Percentiles rank a stretch among this genome's conserved stretches.
Conservation (phyloP, 768 basidiomycete genomes). For the Thelephora ganbajun region DNA sequence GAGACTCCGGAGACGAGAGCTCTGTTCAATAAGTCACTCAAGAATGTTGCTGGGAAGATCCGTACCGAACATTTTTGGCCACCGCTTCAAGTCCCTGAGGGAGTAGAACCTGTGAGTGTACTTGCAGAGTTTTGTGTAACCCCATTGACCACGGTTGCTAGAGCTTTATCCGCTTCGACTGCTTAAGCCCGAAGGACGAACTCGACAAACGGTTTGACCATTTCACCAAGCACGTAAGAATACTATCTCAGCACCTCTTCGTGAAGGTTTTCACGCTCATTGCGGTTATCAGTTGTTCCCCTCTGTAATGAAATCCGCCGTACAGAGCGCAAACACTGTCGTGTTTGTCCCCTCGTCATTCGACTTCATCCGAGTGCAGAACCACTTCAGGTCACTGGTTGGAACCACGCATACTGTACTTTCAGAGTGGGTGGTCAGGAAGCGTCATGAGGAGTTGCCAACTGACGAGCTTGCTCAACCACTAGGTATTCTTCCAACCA, state of each 20-base stretch:
- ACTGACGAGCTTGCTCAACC: not conserved
- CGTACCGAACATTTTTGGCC: conserved; percentile 54
- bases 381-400: conserved; percentile 63
- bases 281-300: conserved; percentile 54
- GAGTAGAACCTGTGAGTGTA: conserved; percentile 59
- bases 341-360: conserved; percentile 92
- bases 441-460: not conserved
- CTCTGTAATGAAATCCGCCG: conserved; percentile 75
- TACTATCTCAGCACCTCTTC: not conserved
- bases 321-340: conserved; percentile 78
- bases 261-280: not conserved
- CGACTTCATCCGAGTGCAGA: conserved; percentile 87
- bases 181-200: conserved; percentile 56
- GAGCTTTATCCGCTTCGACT: conserved; percentile 69
- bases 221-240: conserved; percentile 70
- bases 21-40: conserved; percentile 60
- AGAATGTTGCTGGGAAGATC: conserved; percentile 78
- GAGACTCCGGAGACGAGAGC: conserved; percentile 82
- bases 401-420: conserved; percentile 69
- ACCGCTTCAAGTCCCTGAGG: conserved; percentile 68
- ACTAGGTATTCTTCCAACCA: conserved; percentile 81
- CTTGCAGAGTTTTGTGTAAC: not conserved
- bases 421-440: conserved; percentile 54
- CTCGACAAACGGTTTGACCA: conserved; percentile 75
- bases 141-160: conserved; percentile 15